Evolutionary conservation across 257 asterid species (phyloP), one percentile per base, ranked within the genome.

Genomic region (Anisodus tanguticus): DNA sequence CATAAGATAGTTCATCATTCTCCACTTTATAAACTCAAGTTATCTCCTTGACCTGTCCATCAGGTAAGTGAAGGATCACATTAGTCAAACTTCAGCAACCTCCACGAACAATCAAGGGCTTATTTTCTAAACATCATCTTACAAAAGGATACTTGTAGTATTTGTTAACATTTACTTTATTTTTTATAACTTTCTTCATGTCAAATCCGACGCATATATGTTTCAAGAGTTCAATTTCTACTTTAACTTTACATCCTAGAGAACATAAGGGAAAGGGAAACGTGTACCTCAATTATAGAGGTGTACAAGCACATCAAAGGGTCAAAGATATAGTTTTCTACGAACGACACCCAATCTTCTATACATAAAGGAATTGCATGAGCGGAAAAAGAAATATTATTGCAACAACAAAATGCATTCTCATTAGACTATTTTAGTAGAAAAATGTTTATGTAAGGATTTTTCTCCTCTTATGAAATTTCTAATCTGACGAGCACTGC

Each of bases 21-120:
- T 83, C 87, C 83, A 92, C 19, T 76, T 90, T 88, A 49, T 90
- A 93, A 53, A 87, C 89, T 84, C 95, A 85, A 79, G 78, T 88
- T 43, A 91, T 93, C 91, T 89, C 92, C 83, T 85, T 91, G 89
- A 92, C 95, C 95, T 88, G 90, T 76, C 0, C 81, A 63, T 43
- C 64, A 81, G 69, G 26, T 13, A 84, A 79, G 37, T 1, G 9
- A 83, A 81, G 70, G 69, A 35, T 49, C 12, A 51, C 45, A 76
- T 51, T 51, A 51, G 47, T 76, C 47, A 12, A 76, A 47, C 9
- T 45, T 45, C 79, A 45, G 17, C 54, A 43, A n/a, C 57, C 1
- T 45, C 58, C 80, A 45, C 59, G 59, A 1, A 47, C 60, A 74
- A 74, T 11, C 19, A 19, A 22, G 41, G 79, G 7, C 2, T 47